A percentile compares a stretch with the other conserved stretches of the same genome.
These are phyloP conservation scores for Colletotrichum sp. DNA, from an alignment of 2,329 filamentous ascomycete species.

Conservation along the genomic window DNA sequence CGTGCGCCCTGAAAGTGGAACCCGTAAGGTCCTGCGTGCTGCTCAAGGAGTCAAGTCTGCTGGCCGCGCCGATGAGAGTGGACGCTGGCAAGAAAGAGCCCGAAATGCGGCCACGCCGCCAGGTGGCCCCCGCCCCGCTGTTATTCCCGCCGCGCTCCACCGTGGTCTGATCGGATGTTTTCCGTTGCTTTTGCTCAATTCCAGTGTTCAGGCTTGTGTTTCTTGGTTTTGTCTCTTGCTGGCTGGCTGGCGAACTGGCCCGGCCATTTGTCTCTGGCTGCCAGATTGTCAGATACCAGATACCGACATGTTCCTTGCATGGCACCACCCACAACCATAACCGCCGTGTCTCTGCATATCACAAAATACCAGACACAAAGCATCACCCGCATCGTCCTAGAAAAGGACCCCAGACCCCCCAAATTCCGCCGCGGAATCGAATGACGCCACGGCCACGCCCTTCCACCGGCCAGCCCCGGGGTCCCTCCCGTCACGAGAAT, in stretches of 20 bases:
- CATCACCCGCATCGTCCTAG: background rate
- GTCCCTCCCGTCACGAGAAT: background rate
- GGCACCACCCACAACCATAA: background rate
- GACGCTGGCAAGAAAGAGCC: background rate
- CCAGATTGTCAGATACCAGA: background rate
- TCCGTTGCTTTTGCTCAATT: background rate
- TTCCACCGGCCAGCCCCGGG: background rate
- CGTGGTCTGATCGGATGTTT: conserved; percentile 17
- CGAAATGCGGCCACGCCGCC: conserved; percentile 19
- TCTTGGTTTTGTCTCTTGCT: background rate
- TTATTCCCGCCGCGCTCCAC: conserved; percentile 4
- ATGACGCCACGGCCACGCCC: background rate
- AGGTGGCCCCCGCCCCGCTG: background rate
- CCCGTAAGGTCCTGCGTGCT: background rate
- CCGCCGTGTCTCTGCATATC: background rate
- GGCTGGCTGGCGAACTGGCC: background rate
- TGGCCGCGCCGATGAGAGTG: background rate
- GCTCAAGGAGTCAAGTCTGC: background rate
- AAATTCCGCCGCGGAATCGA: background rate
- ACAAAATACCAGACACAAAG: background rate
- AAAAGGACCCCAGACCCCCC: background rate
- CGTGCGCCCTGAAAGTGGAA: background rate
- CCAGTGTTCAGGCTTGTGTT: background rate
- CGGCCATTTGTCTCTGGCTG: background rate
- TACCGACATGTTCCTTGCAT: background rate